Percentiles rank a stretch among this genome's conserved stretches.
phyloP scores from a whole-genome alignment of 1,284 basidiomycete species.

The Apiotrichum brassicae region DNA sequence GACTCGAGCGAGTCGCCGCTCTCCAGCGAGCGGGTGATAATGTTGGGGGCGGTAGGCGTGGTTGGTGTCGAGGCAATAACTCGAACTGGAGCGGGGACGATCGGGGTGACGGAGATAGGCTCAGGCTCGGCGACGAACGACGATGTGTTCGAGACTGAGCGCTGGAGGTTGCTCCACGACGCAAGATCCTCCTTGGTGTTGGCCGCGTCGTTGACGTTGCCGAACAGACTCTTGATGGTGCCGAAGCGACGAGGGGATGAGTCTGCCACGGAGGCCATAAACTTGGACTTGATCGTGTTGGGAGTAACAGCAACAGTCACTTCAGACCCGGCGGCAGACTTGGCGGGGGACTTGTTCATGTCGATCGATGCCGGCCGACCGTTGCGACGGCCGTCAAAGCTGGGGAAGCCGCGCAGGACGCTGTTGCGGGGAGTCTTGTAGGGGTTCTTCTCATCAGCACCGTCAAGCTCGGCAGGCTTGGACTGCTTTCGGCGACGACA shows the following conservation, averaged over 20 bases:
- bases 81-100: too few species aligned
- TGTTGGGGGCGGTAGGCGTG: not conserved
- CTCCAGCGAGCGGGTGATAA: slow-evolving; percentile 6
- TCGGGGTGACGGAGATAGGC: slow-evolving; percentile 26
- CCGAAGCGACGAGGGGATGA: slow-evolving; percentile 1
- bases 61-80: too few species aligned
- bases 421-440: not conserved
- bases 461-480: not conserved
- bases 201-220: slow-evolving; percentile 8
- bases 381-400: not conserved
- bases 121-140: slow-evolving; percentile 20
- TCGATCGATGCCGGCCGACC: not conserved
- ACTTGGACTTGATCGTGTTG: not conserved
- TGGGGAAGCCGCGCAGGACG: not conserved
- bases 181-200: slow-evolving; percentile 16
- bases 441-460: slow-evolving; percentile 14
- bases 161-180: slow-evolving; percentile 9
- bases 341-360: not conserved
- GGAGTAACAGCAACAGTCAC: not conserved
- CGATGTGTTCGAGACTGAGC: not conserved
- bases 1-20: slow-evolving; percentile 20
- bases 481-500: slow-evolving; percentile 34
- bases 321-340: slow-evolving; percentile 1
- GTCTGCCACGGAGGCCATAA: not conserved
- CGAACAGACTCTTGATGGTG: slow-evolving; percentile 7